Conservation (phyloP, 805 yeast species). For the Phaffomyces antillensis region DNA sequence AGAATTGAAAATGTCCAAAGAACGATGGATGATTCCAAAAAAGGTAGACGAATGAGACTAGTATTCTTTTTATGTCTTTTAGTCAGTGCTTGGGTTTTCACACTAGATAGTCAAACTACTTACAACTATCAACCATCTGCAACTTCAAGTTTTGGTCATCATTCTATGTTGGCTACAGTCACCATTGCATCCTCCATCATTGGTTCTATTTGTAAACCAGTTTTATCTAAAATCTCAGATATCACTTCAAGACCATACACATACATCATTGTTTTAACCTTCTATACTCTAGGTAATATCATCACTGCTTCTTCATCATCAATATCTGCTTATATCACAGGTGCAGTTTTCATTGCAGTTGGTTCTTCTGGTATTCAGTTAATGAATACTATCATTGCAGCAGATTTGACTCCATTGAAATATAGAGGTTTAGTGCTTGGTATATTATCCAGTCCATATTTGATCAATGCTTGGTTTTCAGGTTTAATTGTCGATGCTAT, state of each 20-base stretch:
- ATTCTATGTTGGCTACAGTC: slow-evolving; percentile 31
- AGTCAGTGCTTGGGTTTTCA: slow-evolving; percentile 3
- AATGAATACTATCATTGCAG: slow-evolving; percentile 25
- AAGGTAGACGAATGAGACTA: slow-evolving; percentile 4
- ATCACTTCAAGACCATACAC: slow-evolving; percentile 30
- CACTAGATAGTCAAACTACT: slow-evolving; percentile 26
- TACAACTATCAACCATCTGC: slow-evolving; percentile 29
- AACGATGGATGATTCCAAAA: slow-evolving; percentile 4
- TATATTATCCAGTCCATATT: slow-evolving; percentile 31
- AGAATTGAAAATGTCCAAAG: slow-evolving; percentile 5
- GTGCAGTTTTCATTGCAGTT: slow-evolving; percentile 28
- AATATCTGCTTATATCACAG: slow-evolving; percentile 27
- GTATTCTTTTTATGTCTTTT: slow-evolving; percentile 1
- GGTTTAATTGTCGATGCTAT: slow-evolving; percentile 30
- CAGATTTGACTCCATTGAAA: slow-evolving; percentile 31
- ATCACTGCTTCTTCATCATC: slow-evolving; percentile 29
- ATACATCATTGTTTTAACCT: slow-evolving; percentile 23
- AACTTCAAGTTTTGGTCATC: slow-evolving; percentile 29
- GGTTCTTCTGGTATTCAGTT: slow-evolving; percentile 31
- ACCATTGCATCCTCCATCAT: slow-evolving; percentile 30
- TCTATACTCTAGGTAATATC: slow-evolving; percentile 28
- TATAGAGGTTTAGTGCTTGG: slow-evolving; percentile 30
- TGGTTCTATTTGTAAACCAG: slow-evolving; percentile 30
- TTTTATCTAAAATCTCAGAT: slow-evolving; percentile 33
- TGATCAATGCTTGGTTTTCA: slow-evolving; percentile 33